Evolutionary conservation across 1,139 yeast species (phyloP).

Genomic region (Yamadazyma friedrichii): DNA sequence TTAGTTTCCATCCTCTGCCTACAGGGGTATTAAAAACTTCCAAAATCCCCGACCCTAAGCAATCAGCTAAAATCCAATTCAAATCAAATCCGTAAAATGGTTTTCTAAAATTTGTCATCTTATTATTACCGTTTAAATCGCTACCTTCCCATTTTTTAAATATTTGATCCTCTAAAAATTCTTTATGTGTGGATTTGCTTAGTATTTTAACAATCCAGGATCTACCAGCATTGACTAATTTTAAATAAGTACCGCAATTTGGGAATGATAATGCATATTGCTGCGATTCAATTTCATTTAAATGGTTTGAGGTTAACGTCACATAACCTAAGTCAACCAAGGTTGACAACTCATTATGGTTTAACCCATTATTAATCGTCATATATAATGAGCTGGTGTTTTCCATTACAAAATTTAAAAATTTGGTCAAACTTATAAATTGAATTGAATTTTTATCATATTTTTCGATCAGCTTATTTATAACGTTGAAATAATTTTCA

Average conservation of each 20-base stretch:
- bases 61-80: slow-evolving; percentile 63
- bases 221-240: slow-evolving; percentile 46
- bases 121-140: slow-evolving; percentile 23
- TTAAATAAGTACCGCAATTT: slow-evolving; percentile 56
- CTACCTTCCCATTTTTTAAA: slow-evolving; percentile 50
- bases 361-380: slow-evolving; percentile 22
- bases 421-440: slow-evolving; percentile 20
- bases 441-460: neutral
- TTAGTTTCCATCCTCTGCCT: slow-evolving; percentile 68
- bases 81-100: slow-evolving; percentile 62
- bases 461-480: slow-evolving; percentile 11
- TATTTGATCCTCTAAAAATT: slow-evolving; percentile 51
- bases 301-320: slow-evolving; percentile 50
- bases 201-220: slow-evolving; percentile 50
- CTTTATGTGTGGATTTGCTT: slow-evolving; percentile 46
- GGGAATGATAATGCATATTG: slow-evolving; percentile 57
- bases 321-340: slow-evolving; percentile 55
- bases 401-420: slow-evolving; percentile 19
- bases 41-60: slow-evolving; percentile 65
- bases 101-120: slow-evolving; percentile 47
- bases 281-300: slow-evolving; percentile 46
- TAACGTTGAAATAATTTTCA: slow-evolving; percentile 21
- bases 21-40: slow-evolving; percentile 71
- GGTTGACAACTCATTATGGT: slow-evolving; percentile 24
- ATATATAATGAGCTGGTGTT: slow-evolving; percentile 36